Percentiles rank a stretch among this genome's conserved stretches.
phyloP scores from a whole-genome alignment of 2,329 filamentous ascomycete species.

The Fusarium xyrophilum region DNA sequence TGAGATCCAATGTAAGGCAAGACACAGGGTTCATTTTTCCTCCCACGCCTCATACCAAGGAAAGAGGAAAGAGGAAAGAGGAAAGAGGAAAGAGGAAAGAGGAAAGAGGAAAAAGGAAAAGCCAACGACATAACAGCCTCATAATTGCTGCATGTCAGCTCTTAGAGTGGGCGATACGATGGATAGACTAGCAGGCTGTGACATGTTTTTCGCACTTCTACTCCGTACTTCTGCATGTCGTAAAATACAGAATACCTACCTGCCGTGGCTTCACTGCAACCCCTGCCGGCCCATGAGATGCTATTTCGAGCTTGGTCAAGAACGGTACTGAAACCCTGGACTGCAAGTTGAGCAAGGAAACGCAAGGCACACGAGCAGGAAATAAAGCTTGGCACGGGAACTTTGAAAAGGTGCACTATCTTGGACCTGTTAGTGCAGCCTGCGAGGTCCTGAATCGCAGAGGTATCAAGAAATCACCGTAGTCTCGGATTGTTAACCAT shows the following conservation, averaged over 20 bases:
- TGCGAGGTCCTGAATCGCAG: neutral
- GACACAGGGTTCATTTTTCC: neutral
- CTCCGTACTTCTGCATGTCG: neutral
- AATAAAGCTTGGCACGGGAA: conserved; percentile 23
- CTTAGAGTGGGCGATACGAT: neutral
- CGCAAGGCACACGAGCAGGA: conserved; percentile 2
- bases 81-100: neutral
- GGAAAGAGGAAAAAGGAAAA: neutral
- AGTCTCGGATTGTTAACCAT: conserved; percentile 8
- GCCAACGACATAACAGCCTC: neutral
- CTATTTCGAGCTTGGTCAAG: conserved; percentile 17
- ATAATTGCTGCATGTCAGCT: conserved; percentile 13
- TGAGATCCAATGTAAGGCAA: neutral
- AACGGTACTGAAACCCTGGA: neutral
- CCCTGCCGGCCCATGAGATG: neutral
- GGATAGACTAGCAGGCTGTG: neutral
- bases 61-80: no score
- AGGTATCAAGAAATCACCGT: neutral
- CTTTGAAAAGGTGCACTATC: neutral
- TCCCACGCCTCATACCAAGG: conserved; percentile 5
- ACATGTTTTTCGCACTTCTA: neutral
- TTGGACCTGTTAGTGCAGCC: neutral
- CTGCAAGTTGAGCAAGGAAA: conserved; percentile 12
- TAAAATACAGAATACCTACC: neutral
- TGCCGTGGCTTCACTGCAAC: conserved; percentile 7